Percentiles rank a stretch among this genome's conserved stretches.
Evolutionary conservation across 208 protist genomes (phyloP).

Genomic region (Porcisia deanei): DNA sequence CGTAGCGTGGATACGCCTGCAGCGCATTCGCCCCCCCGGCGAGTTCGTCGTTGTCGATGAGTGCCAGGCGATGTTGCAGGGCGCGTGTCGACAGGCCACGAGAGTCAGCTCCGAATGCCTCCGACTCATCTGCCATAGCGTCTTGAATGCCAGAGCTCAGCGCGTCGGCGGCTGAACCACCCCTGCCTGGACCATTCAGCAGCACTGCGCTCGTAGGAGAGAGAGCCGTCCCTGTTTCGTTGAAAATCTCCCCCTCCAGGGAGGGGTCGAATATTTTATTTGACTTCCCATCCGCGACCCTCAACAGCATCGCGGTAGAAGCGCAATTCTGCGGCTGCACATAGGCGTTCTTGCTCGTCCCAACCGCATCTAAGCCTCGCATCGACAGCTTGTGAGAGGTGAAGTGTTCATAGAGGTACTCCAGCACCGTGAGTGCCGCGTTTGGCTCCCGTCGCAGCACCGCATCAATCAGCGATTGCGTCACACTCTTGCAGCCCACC

Average conservation of each 20-base stretch:
- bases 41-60: conserved; percentile 68
- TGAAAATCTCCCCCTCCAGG: not conserved
- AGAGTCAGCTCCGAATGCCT: not conserved
- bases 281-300: not conserved
- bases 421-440: conserved; percentile 59
- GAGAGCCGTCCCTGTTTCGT: not conserved
- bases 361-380: conserved; percentile 29
- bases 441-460: conserved; percentile 60
- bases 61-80: conserved; percentile 35
- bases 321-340: conserved; percentile 28
- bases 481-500: conserved; percentile 52
- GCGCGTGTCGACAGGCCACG: not conserved
- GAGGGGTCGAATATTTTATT: not conserved
- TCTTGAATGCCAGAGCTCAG: not conserved
- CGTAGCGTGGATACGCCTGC: conserved; percentile 53
- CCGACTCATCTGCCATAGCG: not conserved
- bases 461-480: conserved; percentile 52
- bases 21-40: conserved; percentile 33
- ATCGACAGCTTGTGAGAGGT: conserved; percentile 42
- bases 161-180: not conserved
- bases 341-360: conserved; percentile 13
- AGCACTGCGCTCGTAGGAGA: not conserved
- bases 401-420: conserved; percentile 85
- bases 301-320: conserved; percentile 19
- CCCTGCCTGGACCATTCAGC: not conserved